Percentiles rank a stretch among this genome's conserved stretches.
Conservation (phyloP, 495 filamentous ascomycete genomes). For the Margaritispora aquatica region DNA sequence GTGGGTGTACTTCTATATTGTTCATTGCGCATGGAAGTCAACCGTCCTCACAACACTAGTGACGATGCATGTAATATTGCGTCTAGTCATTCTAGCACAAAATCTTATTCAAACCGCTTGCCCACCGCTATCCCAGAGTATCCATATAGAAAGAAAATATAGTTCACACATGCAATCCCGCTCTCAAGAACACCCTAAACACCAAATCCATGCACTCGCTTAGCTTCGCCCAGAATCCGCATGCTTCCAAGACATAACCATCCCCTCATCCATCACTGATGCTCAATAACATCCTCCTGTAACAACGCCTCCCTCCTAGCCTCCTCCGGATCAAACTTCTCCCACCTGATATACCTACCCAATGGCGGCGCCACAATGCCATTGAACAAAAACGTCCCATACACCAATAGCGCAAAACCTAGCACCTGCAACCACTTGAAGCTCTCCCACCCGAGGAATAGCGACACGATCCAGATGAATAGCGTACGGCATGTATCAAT, state of each 20-base stretch:
- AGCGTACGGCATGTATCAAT: slow-evolving; percentile 97
- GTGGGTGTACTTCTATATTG: no score
- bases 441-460: slow-evolving; percentile 90
- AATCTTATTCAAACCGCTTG: no score
- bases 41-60: no score
- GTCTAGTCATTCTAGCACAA: no score
- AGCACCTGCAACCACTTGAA: slow-evolving; percentile 97
- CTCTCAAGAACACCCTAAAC: no score
- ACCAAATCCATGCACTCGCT: no score
- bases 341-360: slow-evolving; percentile 43
- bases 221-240: not conserved
- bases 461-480: slow-evolving; percentile 95
- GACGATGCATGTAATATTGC: no score
- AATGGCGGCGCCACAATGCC: slow-evolving; percentile 81
- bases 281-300: not conserved
- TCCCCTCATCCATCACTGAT: not conserved
- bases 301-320: not conserved
- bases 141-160: no score
- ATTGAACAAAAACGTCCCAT: slow-evolving; percentile 97
- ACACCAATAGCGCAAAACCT: slow-evolving; percentile 85
- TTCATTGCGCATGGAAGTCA: no score
- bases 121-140: no score
- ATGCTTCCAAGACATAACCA: not conserved
- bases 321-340: slow-evolving; percentile 11
- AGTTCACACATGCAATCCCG: no score